Evolutionary conservation across 2,329 filamentous ascomycete genomes (phyloP).

Genomic region (Venturia asperata): DNA sequence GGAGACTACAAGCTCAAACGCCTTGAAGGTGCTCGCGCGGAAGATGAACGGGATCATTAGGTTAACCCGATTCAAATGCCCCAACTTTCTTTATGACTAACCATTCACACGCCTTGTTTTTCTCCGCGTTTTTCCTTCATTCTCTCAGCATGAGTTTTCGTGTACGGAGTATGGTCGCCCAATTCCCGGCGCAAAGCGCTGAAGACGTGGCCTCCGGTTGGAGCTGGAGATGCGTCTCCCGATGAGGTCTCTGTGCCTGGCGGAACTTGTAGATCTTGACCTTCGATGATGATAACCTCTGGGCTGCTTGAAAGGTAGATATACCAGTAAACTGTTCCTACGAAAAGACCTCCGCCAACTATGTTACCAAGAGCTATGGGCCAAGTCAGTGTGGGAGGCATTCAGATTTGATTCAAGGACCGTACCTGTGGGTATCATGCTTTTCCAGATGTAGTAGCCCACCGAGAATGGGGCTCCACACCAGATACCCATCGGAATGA

Average conservation of each 20-base stretch:
- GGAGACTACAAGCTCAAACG: too few relatives aligned
- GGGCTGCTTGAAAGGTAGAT: constrained; percentile 4
- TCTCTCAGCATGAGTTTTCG: not conserved
- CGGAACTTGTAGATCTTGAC: not conserved
- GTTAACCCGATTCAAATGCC: too few relatives aligned
- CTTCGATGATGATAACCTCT: not conserved
- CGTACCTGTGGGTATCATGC: constrained; percentile 25
- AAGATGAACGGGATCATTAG: too few relatives aligned
- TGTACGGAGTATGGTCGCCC: not conserved
- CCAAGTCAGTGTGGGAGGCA: not conserved
- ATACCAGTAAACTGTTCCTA: constrained; percentile 13
- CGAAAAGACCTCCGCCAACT: constrained; percentile 21
- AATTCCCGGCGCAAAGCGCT: not conserved
- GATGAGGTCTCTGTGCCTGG: not conserved
- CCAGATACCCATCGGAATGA: constrained; percentile 23
- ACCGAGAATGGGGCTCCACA: constrained; percentile 24
- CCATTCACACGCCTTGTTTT: not conserved
- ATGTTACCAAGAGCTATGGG: constrained; percentile 24
- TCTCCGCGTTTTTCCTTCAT: not conserved
- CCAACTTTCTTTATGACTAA: too few relatives aligned
- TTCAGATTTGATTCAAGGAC: not conserved
- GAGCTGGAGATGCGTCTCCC: not conserved
- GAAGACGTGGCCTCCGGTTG: not conserved
- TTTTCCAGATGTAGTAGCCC: constrained; percentile 28
- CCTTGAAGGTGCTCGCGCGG: too few relatives aligned